Percentiles rank a stretch among this genome's conserved stretches.
These are phyloP conservation scores for Cladosporium sp. DNA, from an alignment of 2,329 filamentous ascomycete species.

Conservation along the genomic window DNA sequence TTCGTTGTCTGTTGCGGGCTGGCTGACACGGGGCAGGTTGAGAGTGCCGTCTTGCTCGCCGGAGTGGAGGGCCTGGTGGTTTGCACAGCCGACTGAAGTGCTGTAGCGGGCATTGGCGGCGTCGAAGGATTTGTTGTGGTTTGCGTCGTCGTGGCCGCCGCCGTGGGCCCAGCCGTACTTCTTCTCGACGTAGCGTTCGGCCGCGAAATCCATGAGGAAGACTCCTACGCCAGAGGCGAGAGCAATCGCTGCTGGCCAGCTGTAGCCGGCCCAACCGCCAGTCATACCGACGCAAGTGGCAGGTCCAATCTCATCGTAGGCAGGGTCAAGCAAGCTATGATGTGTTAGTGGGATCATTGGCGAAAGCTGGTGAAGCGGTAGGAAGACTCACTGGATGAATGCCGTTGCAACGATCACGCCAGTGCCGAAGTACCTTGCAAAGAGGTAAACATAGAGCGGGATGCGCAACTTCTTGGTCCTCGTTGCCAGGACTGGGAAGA, in stretches of 20 bases:
- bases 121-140: slow-evolving; percentile 18
- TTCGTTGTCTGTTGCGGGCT: slow-evolving; percentile 6
- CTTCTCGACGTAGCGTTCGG: slow-evolving; percentile 48
- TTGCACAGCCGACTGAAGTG: slow-evolving; percentile 19
- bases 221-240: slow-evolving; percentile 46
- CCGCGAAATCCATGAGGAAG: slow-evolving; percentile 49
- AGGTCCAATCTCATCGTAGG: slow-evolving; percentile 30
- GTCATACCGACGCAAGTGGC: slow-evolving; percentile 52
- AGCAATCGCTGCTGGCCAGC: slow-evolving; percentile 51
- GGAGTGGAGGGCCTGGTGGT: slow-evolving; percentile 39
- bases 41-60: slow-evolving; percentile 36
- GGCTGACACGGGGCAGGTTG: neutral
- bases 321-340: slow-evolving; percentile 33
- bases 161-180: slow-evolving; percentile 41
- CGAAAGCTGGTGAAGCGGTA: neutral
- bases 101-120: slow-evolving; percentile 22
- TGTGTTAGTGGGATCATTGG: neutral
- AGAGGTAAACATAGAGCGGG: slow-evolving; percentile 43
- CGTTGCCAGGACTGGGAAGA: slow-evolving; percentile 47
- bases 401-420: slow-evolving; percentile 47
- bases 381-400: slow-evolving; percentile 40
- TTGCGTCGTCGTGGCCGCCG: slow-evolving; percentile 18
- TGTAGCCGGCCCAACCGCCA: slow-evolving; percentile 48
- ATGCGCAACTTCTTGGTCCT: slow-evolving; percentile 35
- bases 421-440: slow-evolving; percentile 45